Conservation (phyloP, 352 stramenopile species). For the Phytopythium kandeliae region DNA sequence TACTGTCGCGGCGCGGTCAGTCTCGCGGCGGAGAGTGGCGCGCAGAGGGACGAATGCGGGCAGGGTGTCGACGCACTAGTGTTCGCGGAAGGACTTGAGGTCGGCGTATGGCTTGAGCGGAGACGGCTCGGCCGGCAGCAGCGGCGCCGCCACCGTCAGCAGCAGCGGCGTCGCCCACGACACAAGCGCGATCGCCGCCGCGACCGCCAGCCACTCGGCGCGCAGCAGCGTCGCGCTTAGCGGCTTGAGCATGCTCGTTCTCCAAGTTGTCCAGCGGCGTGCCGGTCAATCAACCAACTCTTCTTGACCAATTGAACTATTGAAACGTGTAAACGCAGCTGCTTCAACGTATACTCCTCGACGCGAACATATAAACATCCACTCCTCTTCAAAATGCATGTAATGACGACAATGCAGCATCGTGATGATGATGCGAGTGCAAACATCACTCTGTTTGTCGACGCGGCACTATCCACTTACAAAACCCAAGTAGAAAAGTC, state of each 20-base stretch:
- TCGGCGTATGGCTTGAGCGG: conserved; percentile 30
- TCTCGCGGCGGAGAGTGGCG: background rate
- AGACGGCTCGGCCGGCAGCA: conserved; percentile 14
- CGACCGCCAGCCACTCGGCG: conserved; percentile 22
- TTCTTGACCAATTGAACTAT: too few relatives aligned
- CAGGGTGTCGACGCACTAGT: conserved; percentile 23
- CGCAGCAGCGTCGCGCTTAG: background rate
- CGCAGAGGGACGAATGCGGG: too few relatives aligned
- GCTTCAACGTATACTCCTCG: too few relatives aligned
- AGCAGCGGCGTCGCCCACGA: conserved; percentile 15
- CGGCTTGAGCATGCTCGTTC: background rate
- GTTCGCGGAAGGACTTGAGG: conserved; percentile 33
- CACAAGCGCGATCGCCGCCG: conserved; percentile 20
- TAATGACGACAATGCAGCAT: too few relatives aligned
- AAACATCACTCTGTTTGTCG: too few relatives aligned
- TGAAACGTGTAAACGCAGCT: too few relatives aligned
- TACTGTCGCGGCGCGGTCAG: background rate
- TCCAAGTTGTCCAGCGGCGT: background rate
- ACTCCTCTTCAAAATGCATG: too few relatives aligned
- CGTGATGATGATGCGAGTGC: too few relatives aligned
- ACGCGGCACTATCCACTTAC: too few relatives aligned
- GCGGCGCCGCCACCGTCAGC: conserved; percentile 11
- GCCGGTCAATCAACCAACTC: too few relatives aligned
- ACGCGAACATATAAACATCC: too few relatives aligned
- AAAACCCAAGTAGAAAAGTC: too few relatives aligned